Evolutionary conservation across 2,329 filamentous ascomycete species (phyloP).

Genomic region (Camptophora hylomeconis): DNA sequence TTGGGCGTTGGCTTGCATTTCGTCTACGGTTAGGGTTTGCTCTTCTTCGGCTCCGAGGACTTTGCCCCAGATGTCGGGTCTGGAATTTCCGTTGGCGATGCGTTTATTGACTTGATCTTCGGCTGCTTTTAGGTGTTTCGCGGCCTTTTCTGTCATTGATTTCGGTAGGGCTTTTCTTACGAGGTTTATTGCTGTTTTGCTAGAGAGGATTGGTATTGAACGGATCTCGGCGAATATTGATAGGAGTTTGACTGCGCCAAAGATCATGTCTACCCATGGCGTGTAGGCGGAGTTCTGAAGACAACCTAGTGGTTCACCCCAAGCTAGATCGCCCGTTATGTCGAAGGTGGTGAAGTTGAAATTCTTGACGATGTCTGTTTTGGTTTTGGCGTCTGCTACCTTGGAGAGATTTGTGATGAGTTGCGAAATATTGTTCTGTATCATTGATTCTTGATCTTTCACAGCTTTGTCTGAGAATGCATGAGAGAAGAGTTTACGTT

Average conservation of each 20-base stretch:
- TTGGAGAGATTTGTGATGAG: conserved; percentile 6
- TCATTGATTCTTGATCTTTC: conserved; percentile 22
- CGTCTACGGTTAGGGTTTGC: conserved; percentile 17
- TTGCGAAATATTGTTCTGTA: conserved; percentile 7
- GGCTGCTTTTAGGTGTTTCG: conserved; percentile 10
- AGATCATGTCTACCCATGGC: conserved; percentile 27
- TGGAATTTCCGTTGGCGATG: conserved; percentile 29
- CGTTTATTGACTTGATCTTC: conserved; percentile 14
- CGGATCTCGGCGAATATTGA: conserved; percentile 9
- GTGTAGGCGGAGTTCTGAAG: conserved; percentile 13
- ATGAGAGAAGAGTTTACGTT: conserved; percentile 21
- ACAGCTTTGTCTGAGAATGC: conserved; percentile 24
- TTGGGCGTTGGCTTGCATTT: too few species aligned
- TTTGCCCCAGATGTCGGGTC: conserved; percentile 25
- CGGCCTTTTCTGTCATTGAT: conserved; percentile 5
- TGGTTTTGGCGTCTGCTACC: conserved; percentile 18
- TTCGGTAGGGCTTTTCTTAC: too few species aligned
- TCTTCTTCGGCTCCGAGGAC: too few species aligned
- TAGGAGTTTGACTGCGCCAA: conserved; percentile 11
- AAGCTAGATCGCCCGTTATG: conserved; percentile 22
- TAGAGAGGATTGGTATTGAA: conserved; percentile 4
- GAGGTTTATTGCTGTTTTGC: conserved; percentile 4
- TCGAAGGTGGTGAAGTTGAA: conserved; percentile 16
- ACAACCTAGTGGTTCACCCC: conserved; percentile 22
- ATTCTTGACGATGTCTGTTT: conserved; percentile 4